Percentiles rank a stretch among this genome's conserved stretches.
Evolutionary conservation across 257 asterid genomes (phyloP).

Genomic region (Capsicum baccatum): DNA sequence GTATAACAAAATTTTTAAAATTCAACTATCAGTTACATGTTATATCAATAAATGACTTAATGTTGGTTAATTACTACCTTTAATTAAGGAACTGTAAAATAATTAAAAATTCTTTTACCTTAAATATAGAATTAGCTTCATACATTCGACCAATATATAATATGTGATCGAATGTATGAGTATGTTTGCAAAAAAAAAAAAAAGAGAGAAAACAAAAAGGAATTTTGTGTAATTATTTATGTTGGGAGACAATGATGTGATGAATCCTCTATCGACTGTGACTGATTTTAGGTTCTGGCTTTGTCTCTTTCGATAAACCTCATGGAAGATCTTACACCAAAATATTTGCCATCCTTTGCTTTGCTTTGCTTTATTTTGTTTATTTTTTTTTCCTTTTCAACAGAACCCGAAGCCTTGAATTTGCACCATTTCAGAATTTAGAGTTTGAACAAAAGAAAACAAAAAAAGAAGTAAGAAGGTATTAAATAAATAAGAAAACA

Average conservation of each 20-base stretch:
- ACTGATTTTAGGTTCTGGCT: not conserved
- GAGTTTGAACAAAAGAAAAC: constrained; percentile 47
- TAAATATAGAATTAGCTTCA: too few species aligned
- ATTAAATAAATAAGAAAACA: constrained; percentile 43
- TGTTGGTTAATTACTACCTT: too few species aligned
- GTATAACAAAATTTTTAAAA: too few species aligned
- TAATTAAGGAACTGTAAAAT: too few species aligned
- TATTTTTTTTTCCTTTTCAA: not conserved
- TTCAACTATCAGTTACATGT: too few species aligned
- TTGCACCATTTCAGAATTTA: constrained; percentile 46
- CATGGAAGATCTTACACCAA: not conserved
- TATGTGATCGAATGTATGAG: too few species aligned
- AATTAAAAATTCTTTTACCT: too few species aligned
- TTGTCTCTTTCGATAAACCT: not conserved
- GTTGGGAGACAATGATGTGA: not conserved
- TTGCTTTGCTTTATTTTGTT: not conserved
- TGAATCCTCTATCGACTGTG: not conserved
- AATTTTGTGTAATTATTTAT: too few species aligned
- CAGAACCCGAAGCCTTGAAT: constrained; percentile 26
- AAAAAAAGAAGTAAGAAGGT: not conserved
- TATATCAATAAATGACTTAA: too few species aligned
- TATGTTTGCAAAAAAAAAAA: too few species aligned
- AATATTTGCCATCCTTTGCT: not conserved
- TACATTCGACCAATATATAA: too few species aligned
- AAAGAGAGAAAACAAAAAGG: too few species aligned